These are phyloP conservation scores for Favolaschia claudopus DNA, from an alignment of 768 basidiomycete species.

Conservation along the genomic window DNA sequence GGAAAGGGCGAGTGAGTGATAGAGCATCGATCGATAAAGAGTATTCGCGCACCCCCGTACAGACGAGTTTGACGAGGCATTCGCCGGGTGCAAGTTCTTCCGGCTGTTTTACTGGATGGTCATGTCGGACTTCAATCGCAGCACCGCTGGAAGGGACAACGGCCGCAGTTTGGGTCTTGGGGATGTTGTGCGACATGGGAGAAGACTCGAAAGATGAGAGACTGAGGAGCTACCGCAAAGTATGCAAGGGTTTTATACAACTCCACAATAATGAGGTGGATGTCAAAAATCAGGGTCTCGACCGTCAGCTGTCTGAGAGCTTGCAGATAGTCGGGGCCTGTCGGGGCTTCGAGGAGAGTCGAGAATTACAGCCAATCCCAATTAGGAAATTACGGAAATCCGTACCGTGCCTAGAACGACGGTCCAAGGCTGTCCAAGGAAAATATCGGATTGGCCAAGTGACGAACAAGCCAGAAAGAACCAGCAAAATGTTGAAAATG, in stretches of 20 bases:
- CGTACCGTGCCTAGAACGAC: too few species aligned
- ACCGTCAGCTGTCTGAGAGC: too few species aligned
- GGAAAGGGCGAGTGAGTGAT: background rate
- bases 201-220: conserved; percentile 1
- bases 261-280: background rate
- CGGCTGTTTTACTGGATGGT: conserved; percentile 64
- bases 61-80: conserved; percentile 78
- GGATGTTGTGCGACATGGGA: conserved; percentile 42
- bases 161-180: conserved; percentile 52
- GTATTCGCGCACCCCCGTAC: conserved; percentile 60
- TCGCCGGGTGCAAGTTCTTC: conserved; percentile 69
- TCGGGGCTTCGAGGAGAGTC: too few species aligned
- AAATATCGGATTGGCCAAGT: too few species aligned
- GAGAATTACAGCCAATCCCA: too few species aligned
- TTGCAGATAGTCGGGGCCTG: too few species aligned
- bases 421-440: too few species aligned
- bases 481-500: too few species aligned
- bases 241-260: background rate
- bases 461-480: too few species aligned
- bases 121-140: conserved; percentile 44
- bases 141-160: conserved; percentile 45
- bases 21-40: background rate
- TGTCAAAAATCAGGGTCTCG: background rate
- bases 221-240: background rate
- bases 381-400: too few species aligned